Evolutionary conservation across 352 stramenopile species (phyloP), one percentile per base, ranked within the genome.

Genomic region (Phytophthora meadii): DNA sequence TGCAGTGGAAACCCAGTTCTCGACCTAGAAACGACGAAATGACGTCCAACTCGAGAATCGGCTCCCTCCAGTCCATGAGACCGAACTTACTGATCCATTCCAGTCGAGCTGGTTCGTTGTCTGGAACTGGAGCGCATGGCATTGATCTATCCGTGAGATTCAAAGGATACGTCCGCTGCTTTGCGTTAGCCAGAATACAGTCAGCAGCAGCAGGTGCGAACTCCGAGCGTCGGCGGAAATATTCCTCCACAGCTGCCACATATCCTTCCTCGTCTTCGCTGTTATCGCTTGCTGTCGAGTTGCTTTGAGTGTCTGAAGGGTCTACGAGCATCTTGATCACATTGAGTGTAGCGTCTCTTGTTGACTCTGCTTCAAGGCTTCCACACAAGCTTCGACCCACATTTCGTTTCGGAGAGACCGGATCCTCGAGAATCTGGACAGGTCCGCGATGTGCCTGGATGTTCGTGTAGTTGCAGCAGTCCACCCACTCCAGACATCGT

Each of bases 401-500:
- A 30, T 3, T 51, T 61, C 15, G 47, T 44, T 22, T 44, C 3
- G 12, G 36, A 15, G 36, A n/a, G n/a, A 44, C 42, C 0, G 58
- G 45, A n/a, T 79, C 66, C 4, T 80, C 72, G 12, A 80, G 30
- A 25, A 80, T 73, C 40, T 63, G 22, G 5, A 68, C 56, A 0
- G 57, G 22, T 0, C 68, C 61, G 7, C 59, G 54, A 22, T 39
- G 60, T 4, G 67, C 45, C 17, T 77, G 61, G 30, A 82, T 51
- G 48, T 71, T 40, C 8, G 69, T 68, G 37, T 79, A 84, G 30
- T 82, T 60, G 25, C 77, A 82, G 12, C 68, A 51, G 47, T 82
- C 70, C 3, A 82, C 69, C 49, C 70, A 77, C 34, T 87, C 77
- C 6, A 81, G 54, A 22, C 77, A 87, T 32, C 75, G 77, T 25